Percentiles rank a stretch among this genome's conserved stretches.
phyloP scores from a whole-genome alignment of 768 basidiomycete species.

The Leccinum longicurvipes region DNA sequence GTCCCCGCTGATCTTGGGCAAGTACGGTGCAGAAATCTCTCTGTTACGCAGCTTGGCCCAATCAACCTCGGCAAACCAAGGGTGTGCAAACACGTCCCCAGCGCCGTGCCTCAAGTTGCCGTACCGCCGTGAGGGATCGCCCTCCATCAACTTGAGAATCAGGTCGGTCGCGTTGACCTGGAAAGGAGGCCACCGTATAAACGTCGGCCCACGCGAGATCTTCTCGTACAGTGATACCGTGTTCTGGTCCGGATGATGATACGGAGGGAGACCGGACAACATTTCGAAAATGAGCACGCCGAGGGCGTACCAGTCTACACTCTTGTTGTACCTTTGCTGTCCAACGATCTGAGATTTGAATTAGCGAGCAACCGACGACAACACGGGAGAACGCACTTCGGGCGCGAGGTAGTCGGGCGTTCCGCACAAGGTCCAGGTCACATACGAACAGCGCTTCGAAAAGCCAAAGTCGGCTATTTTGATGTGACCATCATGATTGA shows the following conservation, averaged over 20 bases:
- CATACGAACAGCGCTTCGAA: slow-evolving; percentile 82
- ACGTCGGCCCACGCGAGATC: slow-evolving; percentile 72
- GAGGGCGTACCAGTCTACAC: slow-evolving; percentile 98
- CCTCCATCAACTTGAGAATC: slow-evolving; percentile 86
- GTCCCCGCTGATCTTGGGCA: slow-evolving; percentile 87
- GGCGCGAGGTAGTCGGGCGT: slow-evolving; percentile 97
- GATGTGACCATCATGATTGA: slow-evolving; percentile 93
- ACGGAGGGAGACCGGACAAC: slow-evolving; percentile 94
- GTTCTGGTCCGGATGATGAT: slow-evolving; percentile 83
- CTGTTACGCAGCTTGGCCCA: slow-evolving; percentile 78
- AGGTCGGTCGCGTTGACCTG: slow-evolving; percentile 80
- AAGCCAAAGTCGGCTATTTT: slow-evolving; percentile 98
- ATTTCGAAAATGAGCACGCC: slow-evolving; percentile 98
- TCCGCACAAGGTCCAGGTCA: slow-evolving; percentile 94
- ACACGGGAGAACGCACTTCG: slow-evolving; percentile 52
- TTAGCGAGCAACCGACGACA: slow-evolving; percentile 14
- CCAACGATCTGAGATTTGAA: slow-evolving; percentile 56
- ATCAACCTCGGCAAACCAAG: slow-evolving; percentile 93
- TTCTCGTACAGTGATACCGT: slow-evolving; percentile 90
- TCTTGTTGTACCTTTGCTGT: slow-evolving; percentile 88
- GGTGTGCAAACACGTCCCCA: slow-evolving; percentile 88
- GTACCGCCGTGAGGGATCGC: slow-evolving; percentile 82
- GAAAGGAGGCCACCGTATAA: slow-evolving; percentile 77
- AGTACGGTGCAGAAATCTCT: slow-evolving; percentile 93
- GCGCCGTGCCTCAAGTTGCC: slow-evolving; percentile 89